Evolutionary conservation across 345 rosid species (phyloP).

Genomic region (Dipteronia dyeriana): DNA sequence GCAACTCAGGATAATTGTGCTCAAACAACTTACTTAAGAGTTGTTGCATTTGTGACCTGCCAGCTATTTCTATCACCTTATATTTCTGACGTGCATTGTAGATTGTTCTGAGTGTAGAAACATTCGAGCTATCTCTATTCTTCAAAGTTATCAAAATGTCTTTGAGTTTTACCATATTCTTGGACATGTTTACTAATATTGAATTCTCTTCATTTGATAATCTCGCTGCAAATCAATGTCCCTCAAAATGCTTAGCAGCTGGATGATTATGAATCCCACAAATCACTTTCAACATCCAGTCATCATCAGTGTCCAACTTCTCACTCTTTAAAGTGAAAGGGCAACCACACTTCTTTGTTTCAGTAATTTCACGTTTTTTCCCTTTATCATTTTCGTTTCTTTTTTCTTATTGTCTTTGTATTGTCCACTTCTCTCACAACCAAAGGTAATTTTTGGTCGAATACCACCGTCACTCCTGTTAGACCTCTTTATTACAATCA

Average conservation of each 20-base stretch:
- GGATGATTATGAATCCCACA: neutral
- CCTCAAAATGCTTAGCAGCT: neutral
- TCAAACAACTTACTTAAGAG: neutral
- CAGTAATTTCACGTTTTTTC: neutral
- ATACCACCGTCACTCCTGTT: too few species aligned
- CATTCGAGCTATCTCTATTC: neutral
- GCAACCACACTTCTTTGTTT: neutral
- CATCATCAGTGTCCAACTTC: neutral
- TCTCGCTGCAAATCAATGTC: neutral
- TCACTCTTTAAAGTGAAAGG: too few species aligned
- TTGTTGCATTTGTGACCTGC: neutral
- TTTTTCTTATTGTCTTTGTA: too few species aligned
- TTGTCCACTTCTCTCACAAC: too few species aligned
- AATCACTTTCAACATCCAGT: neutral
- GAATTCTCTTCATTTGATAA: neutral
- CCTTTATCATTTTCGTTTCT: too few species aligned
- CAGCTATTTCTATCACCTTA: neutral
- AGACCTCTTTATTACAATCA: too few species aligned
- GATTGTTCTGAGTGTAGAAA: neutral
- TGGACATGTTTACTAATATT: neutral
- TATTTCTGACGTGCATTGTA: neutral
- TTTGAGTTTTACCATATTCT: neutral
- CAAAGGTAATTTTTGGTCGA: too few species aligned
- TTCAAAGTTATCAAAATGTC: neutral
- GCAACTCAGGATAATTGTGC: neutral